phyloP scores from a whole-genome alignment of 352 stramenopile genomes.

The Phytophthora hybrid region DNA sequence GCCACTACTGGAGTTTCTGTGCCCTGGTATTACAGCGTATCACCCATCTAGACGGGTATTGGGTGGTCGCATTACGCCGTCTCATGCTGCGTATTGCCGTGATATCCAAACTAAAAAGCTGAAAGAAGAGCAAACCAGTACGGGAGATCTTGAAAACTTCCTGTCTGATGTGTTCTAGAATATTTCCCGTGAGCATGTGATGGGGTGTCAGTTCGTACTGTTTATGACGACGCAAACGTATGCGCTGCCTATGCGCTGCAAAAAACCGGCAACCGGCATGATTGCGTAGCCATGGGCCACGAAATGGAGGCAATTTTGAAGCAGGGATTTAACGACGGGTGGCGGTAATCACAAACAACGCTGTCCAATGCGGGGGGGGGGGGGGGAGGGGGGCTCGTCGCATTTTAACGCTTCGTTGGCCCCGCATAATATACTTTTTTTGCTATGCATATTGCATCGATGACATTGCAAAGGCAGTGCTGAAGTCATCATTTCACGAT shows the following conservation, averaged over 20 bases:
- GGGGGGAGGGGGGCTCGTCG: slow-evolving; percentile 6
- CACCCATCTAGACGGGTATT: slow-evolving; percentile 5
- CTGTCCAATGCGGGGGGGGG: slow-evolving; percentile 10
- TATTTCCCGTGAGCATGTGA: slow-evolving; percentile 9
- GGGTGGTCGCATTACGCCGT: not conserved
- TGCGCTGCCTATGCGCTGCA: slow-evolving; percentile 13
- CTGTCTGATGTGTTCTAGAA: slow-evolving; percentile 22
- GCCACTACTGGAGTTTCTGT: slow-evolving; percentile 5
- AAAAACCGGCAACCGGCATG: not conserved
- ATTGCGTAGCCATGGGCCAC: slow-evolving; percentile 9
- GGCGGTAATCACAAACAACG: slow-evolving; percentile 6
- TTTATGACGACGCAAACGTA: slow-evolving; percentile 5
- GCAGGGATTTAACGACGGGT: not conserved
- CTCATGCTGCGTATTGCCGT: not conserved
- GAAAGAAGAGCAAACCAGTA: not conserved
- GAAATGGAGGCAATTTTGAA: slow-evolving; percentile 15
- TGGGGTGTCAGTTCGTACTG: slow-evolving; percentile 10
- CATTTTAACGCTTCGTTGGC: slow-evolving; percentile 5
- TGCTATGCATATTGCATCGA: slow-evolving; percentile 1
- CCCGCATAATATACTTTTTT: not conserved
- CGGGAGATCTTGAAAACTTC: slow-evolving; percentile 11
- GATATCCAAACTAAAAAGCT: slow-evolving; percentile 1
- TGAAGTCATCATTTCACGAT: slow-evolving; percentile 1
- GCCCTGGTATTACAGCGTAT: slow-evolving; percentile 1
- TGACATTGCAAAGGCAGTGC: not conserved